Conservation (phyloP, 768 basidiomycete genomes). For the Rhizopogon sp. region DNA sequence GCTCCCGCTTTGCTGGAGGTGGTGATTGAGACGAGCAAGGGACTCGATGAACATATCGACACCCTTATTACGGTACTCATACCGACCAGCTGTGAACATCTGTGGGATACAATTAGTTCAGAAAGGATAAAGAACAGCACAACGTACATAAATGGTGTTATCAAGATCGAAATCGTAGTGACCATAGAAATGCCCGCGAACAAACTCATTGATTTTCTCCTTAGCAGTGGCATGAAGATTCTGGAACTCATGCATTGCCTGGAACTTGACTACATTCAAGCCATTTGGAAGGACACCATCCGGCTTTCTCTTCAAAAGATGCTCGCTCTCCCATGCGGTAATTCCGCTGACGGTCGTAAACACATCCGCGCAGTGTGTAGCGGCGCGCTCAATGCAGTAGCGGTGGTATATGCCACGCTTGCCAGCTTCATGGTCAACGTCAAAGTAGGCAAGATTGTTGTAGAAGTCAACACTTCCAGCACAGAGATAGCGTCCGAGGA, state of each 20-base stretch:
- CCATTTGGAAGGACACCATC: constrained; percentile 98
- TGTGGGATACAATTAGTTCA: constrained; percentile 24
- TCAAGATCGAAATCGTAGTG: constrained; percentile 96
- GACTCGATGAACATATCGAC: constrained; percentile 99
- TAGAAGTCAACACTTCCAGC: constrained; percentile 99
- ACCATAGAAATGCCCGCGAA: constrained; percentile 97
- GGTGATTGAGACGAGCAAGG: constrained; percentile 78
- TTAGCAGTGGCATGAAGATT: constrained; percentile 91
- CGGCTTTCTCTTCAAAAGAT: constrained; percentile 93
- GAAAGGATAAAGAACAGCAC: background rate
- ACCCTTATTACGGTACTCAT: constrained; percentile 99
- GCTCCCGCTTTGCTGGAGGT: constrained; percentile 57
- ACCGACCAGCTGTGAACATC: constrained; percentile 99
- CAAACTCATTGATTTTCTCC: constrained; percentile 98
- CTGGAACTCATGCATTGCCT: constrained; percentile 99
- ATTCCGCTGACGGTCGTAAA: constrained; percentile 99
- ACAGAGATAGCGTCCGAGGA: constrained; percentile 97
- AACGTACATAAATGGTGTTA: constrained; percentile 75
- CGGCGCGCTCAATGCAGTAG: constrained; percentile 95
- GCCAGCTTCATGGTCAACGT: constrained; percentile 98
- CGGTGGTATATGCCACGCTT: constrained; percentile 98
- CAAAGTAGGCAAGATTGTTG: constrained; percentile 99
- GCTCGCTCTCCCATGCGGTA: constrained; percentile 96
- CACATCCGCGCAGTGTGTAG: constrained; percentile 94
- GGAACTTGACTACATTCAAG: constrained; percentile 97